phyloP scores from a whole-genome alignment of 2,329 filamentous ascomycete species.

The Metarhizium rileyi region DNA sequence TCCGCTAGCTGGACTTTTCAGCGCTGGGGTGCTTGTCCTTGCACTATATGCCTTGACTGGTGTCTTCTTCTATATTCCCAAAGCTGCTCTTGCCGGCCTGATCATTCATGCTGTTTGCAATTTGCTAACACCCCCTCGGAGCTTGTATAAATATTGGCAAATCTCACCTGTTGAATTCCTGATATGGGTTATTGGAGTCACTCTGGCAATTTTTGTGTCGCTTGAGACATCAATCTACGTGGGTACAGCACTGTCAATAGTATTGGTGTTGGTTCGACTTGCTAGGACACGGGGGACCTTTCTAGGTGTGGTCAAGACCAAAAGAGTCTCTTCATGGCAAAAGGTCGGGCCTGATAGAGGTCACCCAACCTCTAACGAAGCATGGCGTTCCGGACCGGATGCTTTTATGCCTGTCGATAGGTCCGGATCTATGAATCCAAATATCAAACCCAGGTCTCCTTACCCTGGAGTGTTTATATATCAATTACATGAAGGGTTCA shows the following conservation, averaged over 20 bases:
- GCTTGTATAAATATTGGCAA: constrained; percentile 69
- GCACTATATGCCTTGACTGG: constrained; percentile 69
- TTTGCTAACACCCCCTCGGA: constrained; percentile 62
- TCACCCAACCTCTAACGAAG: not conserved
- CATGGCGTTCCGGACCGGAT: constrained; percentile 14
- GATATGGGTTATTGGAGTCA: constrained; percentile 66
- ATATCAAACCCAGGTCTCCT: constrained; percentile 29
- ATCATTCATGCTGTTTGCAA: constrained; percentile 80
- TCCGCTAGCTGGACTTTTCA: constrained; percentile 69
- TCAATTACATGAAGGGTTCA: constrained; percentile 41
- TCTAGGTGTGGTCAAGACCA: constrained; percentile 27
- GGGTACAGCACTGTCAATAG: constrained; percentile 33
- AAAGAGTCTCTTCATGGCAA: constrained; percentile 7
- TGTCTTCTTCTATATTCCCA: constrained; percentile 75
- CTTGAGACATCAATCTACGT: constrained; percentile 42
- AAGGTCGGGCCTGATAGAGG: not conserved
- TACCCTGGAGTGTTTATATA: constrained; percentile 43
- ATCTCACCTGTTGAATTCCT: constrained; percentile 63
- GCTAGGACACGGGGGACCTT: constrained; percentile 38
- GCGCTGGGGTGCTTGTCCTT: constrained; percentile 63
- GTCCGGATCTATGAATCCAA: constrained; percentile 34
- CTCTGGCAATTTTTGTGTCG: constrained; percentile 40
- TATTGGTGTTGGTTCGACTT: constrained; percentile 34
- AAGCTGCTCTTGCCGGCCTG: constrained; percentile 58
- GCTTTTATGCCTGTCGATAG: constrained; percentile 32